Base-by-base conservation (phyloP, 352 stramenopile genomes). In the Globisporangium abappressorium region DNA sequence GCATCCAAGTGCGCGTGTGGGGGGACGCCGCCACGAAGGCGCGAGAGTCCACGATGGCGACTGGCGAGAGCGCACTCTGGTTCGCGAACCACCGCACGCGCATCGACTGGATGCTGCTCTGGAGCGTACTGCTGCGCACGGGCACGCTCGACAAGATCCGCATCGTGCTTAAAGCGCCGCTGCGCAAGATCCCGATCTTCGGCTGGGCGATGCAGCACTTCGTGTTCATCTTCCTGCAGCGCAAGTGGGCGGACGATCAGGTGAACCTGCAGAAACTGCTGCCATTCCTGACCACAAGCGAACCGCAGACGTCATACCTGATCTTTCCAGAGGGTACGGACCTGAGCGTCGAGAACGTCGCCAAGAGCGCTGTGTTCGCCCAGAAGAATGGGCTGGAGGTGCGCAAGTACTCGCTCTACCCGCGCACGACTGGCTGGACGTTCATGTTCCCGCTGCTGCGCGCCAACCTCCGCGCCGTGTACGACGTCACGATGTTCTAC, bases 161-260 rank as follows among this genome's bases (percentile, higher is more conserved):
- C 56, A 93, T 95, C 60, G 72, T 93, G 28, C 77, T 93, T 59
- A 95, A 95, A 72, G 81, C 80, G n/a, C 80, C 82, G 26, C 71
- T 95, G 41, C 82, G 83, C 28, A 77, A 76, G 61, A 69, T 90
- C 34, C 87, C 87, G 53, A 81, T 95, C 70, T 93, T 94, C 62
- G 87, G 87, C 3, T 95, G 85, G 87, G 85, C 84, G 62, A 95
- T 93, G 85, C 85, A 93, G 75, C 80, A 89, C 69, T 94, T 95
- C 46, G 72, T 92, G 46, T 94, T 93, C 67, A 85, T 94, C 65
- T 95, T 94, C 64, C 66, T 95, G 66, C 75, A 90, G 69, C 84
- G 87, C 49, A 78, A 72, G 38, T 93, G 85, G 79, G 66, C 70
- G 14, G 79, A 94, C 12, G 84, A 94, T 47, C 73, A 89, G 55